These are phyloP conservation scores for Discostella stelligera DNA, from an alignment of 352 stramenopile genomes.

Conservation along the genomic window DNA sequence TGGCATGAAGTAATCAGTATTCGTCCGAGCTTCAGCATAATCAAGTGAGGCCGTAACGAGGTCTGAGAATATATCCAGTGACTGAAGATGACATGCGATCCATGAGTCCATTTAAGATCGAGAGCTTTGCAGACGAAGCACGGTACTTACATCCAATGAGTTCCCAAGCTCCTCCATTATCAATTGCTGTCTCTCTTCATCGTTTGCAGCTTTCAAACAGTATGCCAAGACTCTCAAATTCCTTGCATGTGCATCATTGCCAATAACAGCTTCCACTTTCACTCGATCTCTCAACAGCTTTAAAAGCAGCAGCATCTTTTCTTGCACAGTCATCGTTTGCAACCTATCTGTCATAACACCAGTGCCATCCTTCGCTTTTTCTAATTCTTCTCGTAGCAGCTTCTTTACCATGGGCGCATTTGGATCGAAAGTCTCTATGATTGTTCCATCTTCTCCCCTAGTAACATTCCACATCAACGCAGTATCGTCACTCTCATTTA, in stretches of 20 bases:
- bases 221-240: constrained; percentile 79
- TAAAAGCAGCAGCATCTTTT: constrained; percentile 78
- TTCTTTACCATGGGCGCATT: constrained; percentile 63
- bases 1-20: constrained; percentile 39
- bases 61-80: constrained; percentile 74
- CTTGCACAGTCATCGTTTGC: constrained; percentile 50
- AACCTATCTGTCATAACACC: constrained; percentile 5
- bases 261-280: constrained; percentile 77
- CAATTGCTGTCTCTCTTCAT: constrained; percentile 59
- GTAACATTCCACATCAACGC: constrained; percentile 69
- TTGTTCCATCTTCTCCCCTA: constrained; percentile 64
- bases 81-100: constrained; percentile 21
- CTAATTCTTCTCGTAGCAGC: constrained; percentile 58
- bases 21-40: constrained; percentile 65
- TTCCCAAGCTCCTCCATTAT: constrained; percentile 70
- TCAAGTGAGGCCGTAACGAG: constrained; percentile 73
- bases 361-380: constrained; percentile 31
- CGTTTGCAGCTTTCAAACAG: constrained; percentile 57
- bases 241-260: constrained; percentile 62
- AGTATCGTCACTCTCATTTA: constrained; percentile 37
- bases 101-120: neutral
- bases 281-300: constrained; percentile 73
- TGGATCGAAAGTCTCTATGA: constrained; percentile 76
- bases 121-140: neutral
- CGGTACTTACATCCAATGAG: constrained; percentile 73